phyloP scores from a whole-genome alignment of 2,329 filamentous ascomycete species.

The Paracorniculantispora psalliotae region DNA sequence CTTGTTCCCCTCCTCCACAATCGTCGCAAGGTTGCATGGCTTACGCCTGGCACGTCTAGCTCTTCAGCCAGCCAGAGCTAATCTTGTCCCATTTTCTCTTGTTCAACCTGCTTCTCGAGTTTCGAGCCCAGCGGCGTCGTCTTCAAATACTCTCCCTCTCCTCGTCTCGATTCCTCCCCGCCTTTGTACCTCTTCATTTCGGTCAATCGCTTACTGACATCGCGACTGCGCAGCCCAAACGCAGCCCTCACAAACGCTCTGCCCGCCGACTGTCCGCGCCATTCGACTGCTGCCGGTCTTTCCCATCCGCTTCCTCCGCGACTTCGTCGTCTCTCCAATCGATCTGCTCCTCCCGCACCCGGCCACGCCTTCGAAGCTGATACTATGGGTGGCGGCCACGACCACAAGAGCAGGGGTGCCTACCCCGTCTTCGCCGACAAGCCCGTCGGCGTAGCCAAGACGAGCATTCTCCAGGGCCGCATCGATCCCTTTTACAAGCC shows the following conservation, averaged over 20 bases:
- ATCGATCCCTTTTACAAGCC: slow-evolving; percentile 73
- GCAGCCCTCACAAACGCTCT: not conserved
- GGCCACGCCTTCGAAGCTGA: slow-evolving; percentile 24
- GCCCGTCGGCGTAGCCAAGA: slow-evolving; percentile 73
- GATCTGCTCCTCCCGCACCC: slow-evolving; percentile 33
- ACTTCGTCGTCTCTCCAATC: slow-evolving; percentile 30
- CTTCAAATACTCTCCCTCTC: too few relatives aligned
- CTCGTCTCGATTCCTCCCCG: not conserved
- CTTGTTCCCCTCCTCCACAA: slow-evolving; percentile 11
- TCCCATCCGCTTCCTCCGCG: slow-evolving; percentile 18
- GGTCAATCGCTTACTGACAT: not conserved
- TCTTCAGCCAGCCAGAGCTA: not conserved
- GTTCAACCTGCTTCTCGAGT: not conserved
- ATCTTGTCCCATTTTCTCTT: not conserved
- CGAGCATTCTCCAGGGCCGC: slow-evolving; percentile 77
- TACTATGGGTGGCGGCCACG: slow-evolving; percentile 48
- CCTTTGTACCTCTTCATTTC: not conserved
- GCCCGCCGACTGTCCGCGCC: slow-evolving; percentile 12
- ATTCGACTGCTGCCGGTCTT: slow-evolving; percentile 9
- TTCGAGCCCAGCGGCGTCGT: not conserved
- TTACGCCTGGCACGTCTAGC: not conserved
- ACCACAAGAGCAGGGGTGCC: slow-evolving; percentile 40
- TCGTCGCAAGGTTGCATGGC: slow-evolving; percentile 6
- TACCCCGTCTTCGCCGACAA: slow-evolving; percentile 48
- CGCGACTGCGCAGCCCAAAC: slow-evolving; percentile 11